phyloP scores from a whole-genome alignment of 371 early-diverging fungal species.

The Zychaea mexicana region DNA sequence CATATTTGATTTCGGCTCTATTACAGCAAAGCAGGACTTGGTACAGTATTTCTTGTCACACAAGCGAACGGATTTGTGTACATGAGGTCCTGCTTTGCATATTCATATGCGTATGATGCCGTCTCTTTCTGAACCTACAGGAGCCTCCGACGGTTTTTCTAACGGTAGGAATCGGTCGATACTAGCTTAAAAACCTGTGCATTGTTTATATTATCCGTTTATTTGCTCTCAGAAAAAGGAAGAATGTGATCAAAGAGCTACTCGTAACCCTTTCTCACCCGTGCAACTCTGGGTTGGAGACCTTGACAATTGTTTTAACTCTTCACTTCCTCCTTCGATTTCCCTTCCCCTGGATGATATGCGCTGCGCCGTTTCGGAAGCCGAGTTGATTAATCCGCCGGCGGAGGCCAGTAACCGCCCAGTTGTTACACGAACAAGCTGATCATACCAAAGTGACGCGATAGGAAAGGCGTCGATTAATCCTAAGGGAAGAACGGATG shows the following conservation, averaged over 20 bases:
- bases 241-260: neutral
- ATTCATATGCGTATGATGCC: too few relatives aligned
- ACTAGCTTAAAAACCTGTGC: neutral
- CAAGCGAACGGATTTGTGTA: too few relatives aligned
- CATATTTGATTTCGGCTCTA: too few relatives aligned
- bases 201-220: neutral
- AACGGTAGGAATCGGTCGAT: neutral
- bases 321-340: constrained; percentile 1
- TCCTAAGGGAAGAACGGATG: too few relatives aligned
- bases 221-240: neutral
- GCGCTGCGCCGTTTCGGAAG: constrained; percentile 35
- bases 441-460: constrained; percentile 61
- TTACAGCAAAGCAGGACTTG: too few relatives aligned
- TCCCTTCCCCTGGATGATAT: constrained; percentile 5
- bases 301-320: neutral
- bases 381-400: constrained; percentile 56
- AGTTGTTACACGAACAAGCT: constrained; percentile 51
- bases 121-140: too few relatives aligned
- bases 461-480: constrained; percentile 59
- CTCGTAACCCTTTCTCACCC: neutral
- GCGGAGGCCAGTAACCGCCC: constrained; percentile 53
- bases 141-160: too few relatives aligned
- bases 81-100: too few relatives aligned
- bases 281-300: neutral
- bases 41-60: neutral